Evolutionary conservation across 306 rosid genomes (phyloP).

Genomic region (Malus fusca): DNA sequence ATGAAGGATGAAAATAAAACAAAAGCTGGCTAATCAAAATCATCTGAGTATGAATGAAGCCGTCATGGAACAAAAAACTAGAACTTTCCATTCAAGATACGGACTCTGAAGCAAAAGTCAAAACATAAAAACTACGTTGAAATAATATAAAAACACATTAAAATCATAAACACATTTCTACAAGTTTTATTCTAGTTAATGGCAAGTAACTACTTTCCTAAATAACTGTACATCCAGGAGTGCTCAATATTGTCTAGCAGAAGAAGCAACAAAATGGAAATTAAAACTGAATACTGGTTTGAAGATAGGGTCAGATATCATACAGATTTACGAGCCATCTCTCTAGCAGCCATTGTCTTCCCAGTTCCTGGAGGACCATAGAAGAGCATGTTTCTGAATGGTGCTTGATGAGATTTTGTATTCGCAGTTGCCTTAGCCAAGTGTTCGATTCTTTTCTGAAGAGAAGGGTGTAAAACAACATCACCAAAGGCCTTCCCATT

Average conservation of each 20-base stretch:
- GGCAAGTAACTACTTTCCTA: neutral
- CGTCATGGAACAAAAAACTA: too few species aligned
- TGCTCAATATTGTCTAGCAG: too few species aligned
- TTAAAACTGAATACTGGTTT: neutral
- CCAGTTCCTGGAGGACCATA: slow-evolving; percentile 99
- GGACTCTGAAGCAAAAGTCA: too few species aligned
- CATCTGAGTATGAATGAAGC: neutral
- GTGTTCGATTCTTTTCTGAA: slow-evolving; percentile 77
- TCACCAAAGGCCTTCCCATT: slow-evolving; percentile 77
- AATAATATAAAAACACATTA: neutral
- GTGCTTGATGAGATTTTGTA: slow-evolving; percentile 95
- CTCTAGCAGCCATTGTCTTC: slow-evolving; percentile 98
- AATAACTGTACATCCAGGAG: neutral
- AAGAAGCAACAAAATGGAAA: neutral
- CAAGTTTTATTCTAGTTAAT: neutral
- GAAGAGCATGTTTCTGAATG: slow-evolving; percentile 92
- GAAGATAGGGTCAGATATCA: slow-evolving; percentile 15
- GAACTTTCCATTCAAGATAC: too few species aligned
- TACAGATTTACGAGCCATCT: slow-evolving; percentile 92
- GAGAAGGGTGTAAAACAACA: slow-evolving; percentile 83
- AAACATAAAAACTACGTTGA: neutral
- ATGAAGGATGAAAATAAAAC: neutral
- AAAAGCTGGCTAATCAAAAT: neutral
- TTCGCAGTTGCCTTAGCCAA: slow-evolving; percentile 85
- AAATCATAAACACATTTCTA: neutral